Percentiles rank a stretch among this genome's conserved stretches.
These are phyloP conservation scores for Stentor coeruleus DNA, from an alignment of 73 alveolate species.

Conservation along the genomic window DNA sequence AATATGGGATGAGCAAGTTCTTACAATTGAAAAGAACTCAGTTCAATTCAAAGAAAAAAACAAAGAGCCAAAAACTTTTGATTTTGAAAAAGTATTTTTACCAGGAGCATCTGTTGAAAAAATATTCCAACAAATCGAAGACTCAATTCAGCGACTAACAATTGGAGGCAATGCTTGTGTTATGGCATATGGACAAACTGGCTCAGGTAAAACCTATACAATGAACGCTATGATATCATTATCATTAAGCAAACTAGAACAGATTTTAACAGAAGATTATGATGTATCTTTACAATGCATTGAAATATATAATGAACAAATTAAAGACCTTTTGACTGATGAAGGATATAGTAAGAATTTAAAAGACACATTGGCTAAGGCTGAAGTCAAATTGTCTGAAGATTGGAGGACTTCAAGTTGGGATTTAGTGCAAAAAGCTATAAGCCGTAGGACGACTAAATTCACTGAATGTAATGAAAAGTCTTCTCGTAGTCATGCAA, in stretches of 20 bases:
- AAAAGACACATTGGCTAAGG: not conserved
- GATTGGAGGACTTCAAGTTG: not conserved
- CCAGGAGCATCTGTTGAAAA: not conserved
- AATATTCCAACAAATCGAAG: not conserved
- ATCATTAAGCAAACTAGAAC: not conserved
- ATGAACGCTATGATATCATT: not conserved
- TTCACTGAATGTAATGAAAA: slow-evolving; percentile 79
- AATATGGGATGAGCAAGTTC: not conserved
- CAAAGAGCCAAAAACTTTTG: slow-evolving; percentile 19
- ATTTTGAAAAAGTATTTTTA: slow-evolving; percentile 21
- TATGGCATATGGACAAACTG: slow-evolving; percentile 30
- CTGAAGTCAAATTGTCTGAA: not conserved
- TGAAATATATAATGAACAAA: slow-evolving; percentile 24
- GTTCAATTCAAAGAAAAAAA: not conserved
- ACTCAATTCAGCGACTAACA: not conserved
- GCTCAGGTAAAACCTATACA: slow-evolving; percentile 23
- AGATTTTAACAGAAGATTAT: not conserved
- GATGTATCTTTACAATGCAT: not conserved
- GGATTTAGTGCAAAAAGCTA: slow-evolving; percentile 2
- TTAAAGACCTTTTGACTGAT: slow-evolving; percentile 6
- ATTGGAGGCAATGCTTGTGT: slow-evolving; percentile 13
- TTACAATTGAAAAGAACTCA: not conserved
- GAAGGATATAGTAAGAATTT: slow-evolving; percentile 3
- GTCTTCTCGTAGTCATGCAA: slow-evolving; percentile 82
- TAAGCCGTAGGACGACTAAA: slow-evolving; percentile 75